Conservation (phyloP, 441 rosid genomes). For the Arabidopsis hybrid region DNA sequence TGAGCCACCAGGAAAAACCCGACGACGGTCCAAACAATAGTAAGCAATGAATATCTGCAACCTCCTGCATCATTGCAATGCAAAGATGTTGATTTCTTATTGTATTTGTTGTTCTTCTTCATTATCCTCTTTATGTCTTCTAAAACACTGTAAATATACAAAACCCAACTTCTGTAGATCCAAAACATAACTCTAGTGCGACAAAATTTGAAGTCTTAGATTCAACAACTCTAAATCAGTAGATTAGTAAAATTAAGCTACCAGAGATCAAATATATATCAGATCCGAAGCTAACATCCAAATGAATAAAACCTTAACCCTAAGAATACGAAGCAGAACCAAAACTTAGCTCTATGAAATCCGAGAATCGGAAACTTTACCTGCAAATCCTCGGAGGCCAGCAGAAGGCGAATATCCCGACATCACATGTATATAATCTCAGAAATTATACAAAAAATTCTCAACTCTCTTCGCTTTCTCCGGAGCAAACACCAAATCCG, state of each 20-base stretch:
- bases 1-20: slow-evolving; percentile 74
- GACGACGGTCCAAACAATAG: slow-evolving; percentile 71
- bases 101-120: slow-evolving; percentile 80
- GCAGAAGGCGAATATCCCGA: slow-evolving; percentile 47
- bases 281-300: slow-evolving; percentile 16
- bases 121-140: slow-evolving; percentile 51
- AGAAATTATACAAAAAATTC: slow-evolving; percentile 16
- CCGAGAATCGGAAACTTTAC: slow-evolving; percentile 44
- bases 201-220: neutral
- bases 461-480: slow-evolving; percentile 15
- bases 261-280: neutral
- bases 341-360: neutral
- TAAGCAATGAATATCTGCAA: slow-evolving; percentile 67
- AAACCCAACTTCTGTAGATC: slow-evolving; percentile 60
- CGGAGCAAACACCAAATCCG: neutral
- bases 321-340: neutral
- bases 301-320: neutral
- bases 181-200: slow-evolving; percentile 34
- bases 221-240: neutral
- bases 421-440: slow-evolving; percentile 36
- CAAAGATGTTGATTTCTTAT: slow-evolving; percentile 70
- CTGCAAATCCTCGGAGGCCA: slow-evolving; percentile 52
- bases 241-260: no score
- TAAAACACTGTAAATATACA: slow-evolving; percentile 62
- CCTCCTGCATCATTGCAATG: slow-evolving; percentile 76